These are phyloP conservation scores for Tolypocladium pustulatum DNA, from an alignment of 2,329 filamentous ascomycete genomes.

Conservation along the genomic window DNA sequence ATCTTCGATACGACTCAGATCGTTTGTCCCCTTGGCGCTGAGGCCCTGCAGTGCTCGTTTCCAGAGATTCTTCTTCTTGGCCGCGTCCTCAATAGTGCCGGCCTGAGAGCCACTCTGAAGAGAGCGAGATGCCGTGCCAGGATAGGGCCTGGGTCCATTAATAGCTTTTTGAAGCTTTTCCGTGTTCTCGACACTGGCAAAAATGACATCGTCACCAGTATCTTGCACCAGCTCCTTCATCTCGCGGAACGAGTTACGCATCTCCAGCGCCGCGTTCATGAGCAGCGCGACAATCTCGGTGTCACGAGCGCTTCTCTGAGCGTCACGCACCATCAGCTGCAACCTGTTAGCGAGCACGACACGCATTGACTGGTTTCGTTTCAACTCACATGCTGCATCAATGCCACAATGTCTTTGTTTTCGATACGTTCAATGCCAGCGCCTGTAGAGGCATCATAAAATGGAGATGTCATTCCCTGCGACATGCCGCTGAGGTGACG, in stretches of 20 bases:
- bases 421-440: constrained; percentile 84
- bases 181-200: constrained; percentile 78
- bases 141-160: constrained; percentile 76
- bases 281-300: constrained; percentile 93
- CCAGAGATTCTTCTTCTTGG: constrained; percentile 90
- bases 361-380: not conserved
- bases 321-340: constrained; percentile 86
- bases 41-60: constrained; percentile 86
- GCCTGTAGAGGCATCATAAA: constrained; percentile 85
- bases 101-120: constrained; percentile 45
- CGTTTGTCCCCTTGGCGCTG: constrained; percentile 76
- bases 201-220: constrained; percentile 73
- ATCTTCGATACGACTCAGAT: constrained; percentile 78
- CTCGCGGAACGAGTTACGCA: constrained; percentile 92
- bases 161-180: constrained; percentile 77
- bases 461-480: constrained; percentile 77
- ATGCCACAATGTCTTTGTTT: constrained; percentile 88
- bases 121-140: constrained; percentile 52
- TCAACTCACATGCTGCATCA: constrained; percentile 81
- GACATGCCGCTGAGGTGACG: constrained; percentile 81
- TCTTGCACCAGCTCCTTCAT: constrained; percentile 88
- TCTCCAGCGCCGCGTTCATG: constrained; percentile 87
- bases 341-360: constrained; percentile 13
- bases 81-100: constrained; percentile 46
- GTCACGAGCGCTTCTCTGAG: constrained; percentile 88